These are phyloP conservation scores for Blumeria hordei DNA, from an alignment of 2,329 filamentous ascomycete species.

Conservation along the genomic window DNA sequence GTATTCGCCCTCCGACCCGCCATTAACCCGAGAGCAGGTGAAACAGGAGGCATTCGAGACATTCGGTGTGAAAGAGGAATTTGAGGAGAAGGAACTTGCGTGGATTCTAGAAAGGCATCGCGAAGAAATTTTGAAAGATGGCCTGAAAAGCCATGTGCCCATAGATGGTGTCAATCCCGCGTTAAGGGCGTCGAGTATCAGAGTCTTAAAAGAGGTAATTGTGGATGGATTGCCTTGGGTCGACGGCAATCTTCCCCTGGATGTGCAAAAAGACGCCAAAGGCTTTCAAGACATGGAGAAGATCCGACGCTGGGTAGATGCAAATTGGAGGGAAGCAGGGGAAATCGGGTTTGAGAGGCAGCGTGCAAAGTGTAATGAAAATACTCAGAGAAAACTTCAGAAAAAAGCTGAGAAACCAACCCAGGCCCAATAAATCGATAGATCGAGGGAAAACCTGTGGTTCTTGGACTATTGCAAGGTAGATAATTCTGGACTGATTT, in stretches of 20 bases:
- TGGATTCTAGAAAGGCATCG: conserved; percentile 20
- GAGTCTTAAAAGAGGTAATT: conserved; percentile 25
- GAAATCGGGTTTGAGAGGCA: conserved; percentile 15
- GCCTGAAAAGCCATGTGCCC: conserved; percentile 20
- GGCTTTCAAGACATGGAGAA: conserved; percentile 22
- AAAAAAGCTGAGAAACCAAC: background rate
- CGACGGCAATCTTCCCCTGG: background rate
- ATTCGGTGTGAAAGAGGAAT: conserved; percentile 25
- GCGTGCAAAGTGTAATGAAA: conserved; percentile 4
- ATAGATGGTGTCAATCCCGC: conserved; percentile 6
- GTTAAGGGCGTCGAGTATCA: conserved; percentile 13
- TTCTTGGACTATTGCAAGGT: too few relatives aligned
- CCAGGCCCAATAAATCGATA: too few relatives aligned
- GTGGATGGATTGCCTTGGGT: conserved; percentile 14
- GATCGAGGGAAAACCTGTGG: too few relatives aligned
- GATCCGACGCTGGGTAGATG: conserved; percentile 20
- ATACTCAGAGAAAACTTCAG: conserved; percentile 7
- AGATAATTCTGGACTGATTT: too few relatives aligned
- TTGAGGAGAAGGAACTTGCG: conserved; percentile 18
- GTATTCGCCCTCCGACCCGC: conserved; percentile 6
- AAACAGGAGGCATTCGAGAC: conserved; percentile 25
- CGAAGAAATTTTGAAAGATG: conserved; percentile 20
- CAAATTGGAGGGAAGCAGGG: conserved; percentile 18
- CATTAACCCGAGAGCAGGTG: conserved; percentile 21
- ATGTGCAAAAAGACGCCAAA: conserved; percentile 14